Evolutionary conservation across 345 rosid genomes (phyloP).

Genomic region (Populus davidiana): DNA sequence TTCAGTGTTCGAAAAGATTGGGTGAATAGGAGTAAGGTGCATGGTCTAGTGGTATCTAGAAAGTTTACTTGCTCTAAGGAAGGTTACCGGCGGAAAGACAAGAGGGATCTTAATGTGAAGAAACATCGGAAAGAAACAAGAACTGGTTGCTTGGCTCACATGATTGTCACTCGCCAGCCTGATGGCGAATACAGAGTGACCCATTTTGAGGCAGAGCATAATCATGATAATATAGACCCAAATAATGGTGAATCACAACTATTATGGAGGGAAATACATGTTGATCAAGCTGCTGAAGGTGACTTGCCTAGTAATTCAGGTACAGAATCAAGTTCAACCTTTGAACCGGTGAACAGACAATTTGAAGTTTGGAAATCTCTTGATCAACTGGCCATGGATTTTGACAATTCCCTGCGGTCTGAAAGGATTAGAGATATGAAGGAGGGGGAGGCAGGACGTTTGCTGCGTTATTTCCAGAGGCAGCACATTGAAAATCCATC

Average conservation of each 20-base stretch:
- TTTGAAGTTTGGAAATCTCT: slow-evolving; percentile 25
- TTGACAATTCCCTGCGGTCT: slow-evolving; percentile 26
- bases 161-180: slow-evolving; percentile 35
- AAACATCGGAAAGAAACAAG: slow-evolving; percentile 38
- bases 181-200: slow-evolving; percentile 38
- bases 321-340: slow-evolving; percentile 9
- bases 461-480: slow-evolving; percentile 35
- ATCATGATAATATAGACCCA: slow-evolving; percentile 32
- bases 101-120: slow-evolving; percentile 26
- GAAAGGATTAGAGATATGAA: slow-evolving; percentile 29
- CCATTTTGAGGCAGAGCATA: slow-evolving; percentile 37
- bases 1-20: slow-evolving; percentile 32
- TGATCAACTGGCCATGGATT: slow-evolving; percentile 20
- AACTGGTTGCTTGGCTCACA: slow-evolving; percentile 40
- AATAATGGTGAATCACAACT: neutral
- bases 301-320: slow-evolving; percentile 12
- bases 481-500: slow-evolving; percentile 32
- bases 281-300: slow-evolving; percentile 19
- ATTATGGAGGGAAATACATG: slow-evolving; percentile 23
- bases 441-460: slow-evolving; percentile 34
- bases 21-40: slow-evolving; percentile 32
- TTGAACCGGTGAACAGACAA: slow-evolving; percentile 8
- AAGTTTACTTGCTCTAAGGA: slow-evolving; percentile 42
- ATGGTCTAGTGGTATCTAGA: slow-evolving; percentile 34
- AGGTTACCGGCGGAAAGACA: slow-evolving; percentile 39